phyloP scores from a whole-genome alignment of 2,329 filamentous ascomycete species.

The Beauveria rudraprayagi region DNA sequence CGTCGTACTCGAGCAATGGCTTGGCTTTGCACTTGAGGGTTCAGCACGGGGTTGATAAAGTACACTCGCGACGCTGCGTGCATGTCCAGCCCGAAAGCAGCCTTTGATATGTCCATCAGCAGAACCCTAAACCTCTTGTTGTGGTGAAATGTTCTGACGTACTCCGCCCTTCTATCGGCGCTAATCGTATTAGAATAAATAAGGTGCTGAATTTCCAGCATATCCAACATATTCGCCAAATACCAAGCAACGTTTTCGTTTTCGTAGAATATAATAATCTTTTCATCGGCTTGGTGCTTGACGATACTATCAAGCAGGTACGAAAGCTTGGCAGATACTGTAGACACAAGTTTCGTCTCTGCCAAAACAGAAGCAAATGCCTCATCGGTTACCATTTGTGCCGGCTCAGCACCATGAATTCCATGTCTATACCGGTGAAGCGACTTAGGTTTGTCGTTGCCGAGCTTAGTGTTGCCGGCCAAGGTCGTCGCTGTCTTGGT shows the following conservation, averaged over 20 bases:
- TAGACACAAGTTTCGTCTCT: conserved; percentile 61
- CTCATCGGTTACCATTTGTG: conserved; percentile 17
- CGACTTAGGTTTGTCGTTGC: conserved; percentile 28
- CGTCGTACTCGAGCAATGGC: conserved; percentile 84
- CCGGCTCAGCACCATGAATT: conserved; percentile 17
- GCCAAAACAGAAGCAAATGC: conserved; percentile 40
- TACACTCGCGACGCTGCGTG: conserved; percentile 76
- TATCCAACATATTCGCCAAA: conserved; percentile 72
- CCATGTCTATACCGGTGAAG: conserved; percentile 21
- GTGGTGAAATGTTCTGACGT: conserved; percentile 71
- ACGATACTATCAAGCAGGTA: conserved; percentile 72
- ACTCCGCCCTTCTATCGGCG: conserved; percentile 57
- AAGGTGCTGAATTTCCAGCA: conserved; percentile 53
- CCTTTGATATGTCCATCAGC: conserved; percentile 85
- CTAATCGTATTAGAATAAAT: conserved; percentile 60
- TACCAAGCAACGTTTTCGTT: conserved; percentile 82
- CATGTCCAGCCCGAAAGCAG: conserved; percentile 82
- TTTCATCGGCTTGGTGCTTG: conserved; percentile 61
- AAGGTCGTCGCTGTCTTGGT: conserved; percentile 20
- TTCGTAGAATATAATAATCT: conserved; percentile 90
- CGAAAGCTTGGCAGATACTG: conserved; percentile 77
- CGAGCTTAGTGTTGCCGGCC: conserved; percentile 37
- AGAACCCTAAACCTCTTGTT: conserved; percentile 64
- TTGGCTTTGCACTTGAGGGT: conserved; percentile 78
- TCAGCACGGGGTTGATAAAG: conserved; percentile 82